These are phyloP conservation scores for Colletotrichum liriopes DNA, from an alignment of 2,329 filamentous ascomycete genomes.

Conservation along the genomic window DNA sequence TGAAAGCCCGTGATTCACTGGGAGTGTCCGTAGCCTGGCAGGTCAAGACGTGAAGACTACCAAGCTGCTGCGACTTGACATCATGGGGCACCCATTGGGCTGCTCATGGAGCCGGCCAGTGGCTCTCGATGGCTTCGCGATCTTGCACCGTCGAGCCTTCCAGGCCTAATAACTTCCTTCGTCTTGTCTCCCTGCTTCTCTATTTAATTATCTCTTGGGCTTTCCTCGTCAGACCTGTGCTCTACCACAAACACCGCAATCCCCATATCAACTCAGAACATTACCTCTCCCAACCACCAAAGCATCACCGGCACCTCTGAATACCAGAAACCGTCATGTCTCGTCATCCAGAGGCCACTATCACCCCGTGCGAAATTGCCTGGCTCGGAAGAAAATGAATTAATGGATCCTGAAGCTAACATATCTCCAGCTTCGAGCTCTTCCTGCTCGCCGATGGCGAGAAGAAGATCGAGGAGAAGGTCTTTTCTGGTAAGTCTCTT, in stretches of 20 bases:
- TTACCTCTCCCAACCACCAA: neutral
- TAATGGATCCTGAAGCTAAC: neutral
- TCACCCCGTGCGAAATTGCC: slow-evolving; percentile 14
- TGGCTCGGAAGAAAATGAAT: neutral
- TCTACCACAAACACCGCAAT: neutral
- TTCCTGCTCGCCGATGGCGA: slow-evolving; percentile 90
- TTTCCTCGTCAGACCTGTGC: neutral
- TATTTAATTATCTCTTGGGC: no score
- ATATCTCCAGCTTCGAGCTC: slow-evolving; percentile 82
- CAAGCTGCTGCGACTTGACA: neutral
- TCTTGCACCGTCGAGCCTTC: neutral
- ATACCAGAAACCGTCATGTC: neutral
- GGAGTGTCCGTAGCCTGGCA: neutral
- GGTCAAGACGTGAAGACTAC: neutral
- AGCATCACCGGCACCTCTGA: neutral
- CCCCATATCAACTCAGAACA: neutral
- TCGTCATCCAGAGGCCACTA: neutral
- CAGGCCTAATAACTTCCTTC: neutral
- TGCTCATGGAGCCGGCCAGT: neutral
- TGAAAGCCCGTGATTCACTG: neutral
- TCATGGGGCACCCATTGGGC: neutral
- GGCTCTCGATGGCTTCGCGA: neutral
- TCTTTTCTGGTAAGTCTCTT: slow-evolving; percentile 84
- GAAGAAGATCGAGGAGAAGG: slow-evolving; percentile 92
- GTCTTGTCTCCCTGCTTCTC: neutral